These are phyloP conservation scores for Yarrowia divulgata DNA, from an alignment of 805 yeast genomes.

Conservation along the genomic window DNA sequence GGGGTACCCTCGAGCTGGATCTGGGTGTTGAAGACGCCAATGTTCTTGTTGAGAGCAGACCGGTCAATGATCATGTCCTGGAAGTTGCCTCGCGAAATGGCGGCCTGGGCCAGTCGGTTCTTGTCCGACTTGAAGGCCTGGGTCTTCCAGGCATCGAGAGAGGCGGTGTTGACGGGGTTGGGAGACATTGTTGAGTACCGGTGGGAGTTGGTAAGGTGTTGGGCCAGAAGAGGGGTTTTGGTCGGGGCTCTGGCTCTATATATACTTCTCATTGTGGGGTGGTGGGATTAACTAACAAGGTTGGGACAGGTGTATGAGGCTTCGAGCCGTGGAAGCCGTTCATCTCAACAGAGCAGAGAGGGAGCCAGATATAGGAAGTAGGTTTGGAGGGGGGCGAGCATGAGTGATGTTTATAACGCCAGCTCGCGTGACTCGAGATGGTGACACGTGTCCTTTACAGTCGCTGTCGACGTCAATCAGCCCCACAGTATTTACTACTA, in stretches of 20 bases:
- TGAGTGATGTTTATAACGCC: too few species aligned
- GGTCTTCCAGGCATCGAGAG: constrained; percentile 57
- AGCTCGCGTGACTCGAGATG: too few species aligned
- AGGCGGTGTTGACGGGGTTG: constrained; percentile 51
- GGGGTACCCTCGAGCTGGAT: constrained; percentile 65
- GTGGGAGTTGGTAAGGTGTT: constrained; percentile 1
- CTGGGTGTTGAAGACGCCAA: constrained; percentile 54
- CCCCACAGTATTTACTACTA: too few species aligned
- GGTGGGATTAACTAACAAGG: constrained; percentile 24
- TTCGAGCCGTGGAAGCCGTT: not conserved
- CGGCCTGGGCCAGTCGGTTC: constrained; percentile 61
- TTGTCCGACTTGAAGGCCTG: constrained; percentile 57
- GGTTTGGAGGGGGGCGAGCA: not conserved
- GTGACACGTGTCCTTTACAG: not conserved
- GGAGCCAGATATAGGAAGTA: not conserved
- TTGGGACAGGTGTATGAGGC: not conserved
- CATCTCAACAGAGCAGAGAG: not conserved
- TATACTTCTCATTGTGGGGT: constrained; percentile 27
- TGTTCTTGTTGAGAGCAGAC: constrained; percentile 38
- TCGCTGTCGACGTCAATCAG: too few species aligned
- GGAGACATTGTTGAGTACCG: constrained; percentile 31
- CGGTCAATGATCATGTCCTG: constrained; percentile 51
- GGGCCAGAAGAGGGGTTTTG: not conserved
- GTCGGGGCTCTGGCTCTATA: constrained; percentile 13
- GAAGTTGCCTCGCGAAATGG: constrained; percentile 59